Percentiles rank a stretch among this genome's conserved stretches.
Evolutionary conservation across 306 rosid species (phyloP).

Genomic region (Trichosanthes cucumerina): DNA sequence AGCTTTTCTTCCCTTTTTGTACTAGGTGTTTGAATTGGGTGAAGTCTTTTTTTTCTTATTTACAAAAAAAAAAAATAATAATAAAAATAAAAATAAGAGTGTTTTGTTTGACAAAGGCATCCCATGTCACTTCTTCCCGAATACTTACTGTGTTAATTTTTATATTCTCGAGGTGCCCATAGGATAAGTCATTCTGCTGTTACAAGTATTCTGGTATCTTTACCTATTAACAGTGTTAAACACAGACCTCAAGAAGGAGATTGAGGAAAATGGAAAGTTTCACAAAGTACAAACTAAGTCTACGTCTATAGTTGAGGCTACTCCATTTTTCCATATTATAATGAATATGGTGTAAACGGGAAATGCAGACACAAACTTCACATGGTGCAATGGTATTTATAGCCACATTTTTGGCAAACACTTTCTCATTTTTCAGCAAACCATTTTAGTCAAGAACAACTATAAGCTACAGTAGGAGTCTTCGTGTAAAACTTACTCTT

Average conservation of each 20-base stretch:
- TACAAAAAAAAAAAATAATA: not conserved
- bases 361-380: not conserved
- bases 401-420: not conserved
- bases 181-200: not conserved
- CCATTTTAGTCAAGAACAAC: not conserved
- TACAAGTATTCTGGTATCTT: not conserved
- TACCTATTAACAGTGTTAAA: not conserved
- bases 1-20: not conserved
- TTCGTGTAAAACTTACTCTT: slow-evolving; percentile 51
- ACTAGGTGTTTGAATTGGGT: not conserved
- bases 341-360: not conserved
- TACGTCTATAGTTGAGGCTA: not conserved
- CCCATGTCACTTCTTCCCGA: not conserved
- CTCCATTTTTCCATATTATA: not conserved
- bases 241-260: not conserved
- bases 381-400: not conserved
- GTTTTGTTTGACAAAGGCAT: not conserved
- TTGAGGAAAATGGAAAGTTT: not conserved
- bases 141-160: not conserved
- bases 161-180: not conserved
- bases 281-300: not conserved
- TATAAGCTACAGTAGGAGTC: not conserved
- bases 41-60: not conserved
- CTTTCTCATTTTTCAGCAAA: not conserved
- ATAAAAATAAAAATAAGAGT: not conserved